Evolutionary conservation across 805 yeast genomes (phyloP).

Genomic region (Sugiyamaella chiloensis): DNA sequence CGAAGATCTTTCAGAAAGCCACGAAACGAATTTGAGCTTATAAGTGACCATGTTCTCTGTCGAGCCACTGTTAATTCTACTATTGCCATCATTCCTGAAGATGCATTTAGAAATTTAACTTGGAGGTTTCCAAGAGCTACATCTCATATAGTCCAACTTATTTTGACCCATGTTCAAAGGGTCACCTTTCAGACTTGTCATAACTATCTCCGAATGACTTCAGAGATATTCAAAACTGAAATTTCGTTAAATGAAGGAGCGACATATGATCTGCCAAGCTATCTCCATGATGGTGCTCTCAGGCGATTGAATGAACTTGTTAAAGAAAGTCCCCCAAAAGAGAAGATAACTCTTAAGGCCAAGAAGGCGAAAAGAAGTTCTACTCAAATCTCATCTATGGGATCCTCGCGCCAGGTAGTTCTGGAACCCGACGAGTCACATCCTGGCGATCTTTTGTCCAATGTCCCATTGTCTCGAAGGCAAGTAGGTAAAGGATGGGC

Average conservation of each 20-base stretch:
- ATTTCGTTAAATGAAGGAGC: constrained; percentile 53
- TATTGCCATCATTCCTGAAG: constrained; percentile 86
- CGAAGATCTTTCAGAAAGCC: background rate
- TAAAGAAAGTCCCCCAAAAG: constrained; percentile 17
- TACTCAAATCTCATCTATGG: constrained; percentile 9
- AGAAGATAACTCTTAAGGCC: constrained; percentile 18
- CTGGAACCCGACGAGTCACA: constrained; percentile 44
- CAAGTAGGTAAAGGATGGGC: constrained; percentile 13
- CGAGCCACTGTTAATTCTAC: constrained; percentile 74
- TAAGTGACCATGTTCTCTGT: constrained; percentile 52
- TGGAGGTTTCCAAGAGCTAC: constrained; percentile 81
- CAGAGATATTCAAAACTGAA: constrained; percentile 78
- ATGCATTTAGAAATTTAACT: constrained; percentile 71
- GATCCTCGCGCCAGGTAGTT: constrained; percentile 23
- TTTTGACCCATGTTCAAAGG: constrained; percentile 77
- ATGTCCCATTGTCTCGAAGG: constrained; percentile 52
- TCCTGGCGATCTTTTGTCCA: constrained; percentile 83
- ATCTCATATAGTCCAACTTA: constrained; percentile 91
- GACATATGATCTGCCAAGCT: constrained; percentile 55
- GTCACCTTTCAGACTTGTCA: constrained; percentile 92
- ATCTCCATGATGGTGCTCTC: constrained; percentile 56
- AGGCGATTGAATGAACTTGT: constrained; percentile 34
- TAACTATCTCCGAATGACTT: constrained; percentile 77
- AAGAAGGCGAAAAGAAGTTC: constrained; percentile 8
- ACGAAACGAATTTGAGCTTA: constrained; percentile 12